A percentile compares a stretch with the other conserved stretches of the same genome.
Conservation (phyloP, 2,329 filamentous ascomycete species). For the Pestalotiopsis sp. region DNA sequence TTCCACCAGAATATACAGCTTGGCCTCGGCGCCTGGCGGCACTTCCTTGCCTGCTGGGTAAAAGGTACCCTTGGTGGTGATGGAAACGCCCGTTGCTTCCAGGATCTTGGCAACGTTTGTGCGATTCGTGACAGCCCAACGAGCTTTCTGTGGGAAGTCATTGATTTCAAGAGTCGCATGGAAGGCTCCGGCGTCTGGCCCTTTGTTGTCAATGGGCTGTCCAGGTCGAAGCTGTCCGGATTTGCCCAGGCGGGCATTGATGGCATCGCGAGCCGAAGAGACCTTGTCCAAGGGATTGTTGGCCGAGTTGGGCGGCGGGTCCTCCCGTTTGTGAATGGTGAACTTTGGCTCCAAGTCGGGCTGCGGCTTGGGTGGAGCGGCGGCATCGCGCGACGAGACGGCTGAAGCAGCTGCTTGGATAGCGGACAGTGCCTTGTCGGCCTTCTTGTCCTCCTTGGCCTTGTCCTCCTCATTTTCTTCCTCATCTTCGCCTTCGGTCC, state of each 20-base stretch:
- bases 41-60: conserved; percentile 84
- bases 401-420: conserved; percentile 65
- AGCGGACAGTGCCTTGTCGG: conserved; percentile 66
- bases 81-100: conserved; percentile 90
- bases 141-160: conserved; percentile 97
- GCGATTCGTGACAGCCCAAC: conserved; percentile 97
- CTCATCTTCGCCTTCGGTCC: conserved; percentile 82
- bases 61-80: conserved; percentile 95
- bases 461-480: conserved; percentile 73
- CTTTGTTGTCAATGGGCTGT: conserved; percentile 97
- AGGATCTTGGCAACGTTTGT: conserved; percentile 99
- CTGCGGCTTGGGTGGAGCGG: conserved; percentile 36
- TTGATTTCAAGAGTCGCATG: conserved; percentile 99
- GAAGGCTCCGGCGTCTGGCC: conserved; percentile 93
- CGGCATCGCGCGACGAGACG: conserved; percentile 55
- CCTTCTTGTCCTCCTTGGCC: conserved; percentile 69
- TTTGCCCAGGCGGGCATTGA: conserved; percentile 87
- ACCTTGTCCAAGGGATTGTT: conserved; percentile 83
- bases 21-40: conserved; percentile 75
- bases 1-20: conserved; percentile 96
- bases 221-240: conserved; percentile 88
- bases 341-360: conserved; percentile 59
- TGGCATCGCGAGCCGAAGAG: conserved; percentile 85
- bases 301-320: conserved; percentile 46
- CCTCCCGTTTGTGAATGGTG: conserved; percentile 72